Evolutionary conservation across 2,329 filamentous ascomycete genomes (phyloP), one percentile per base, ranked within the genome.

Genomic region (Stromatinia cepivora): DNA sequence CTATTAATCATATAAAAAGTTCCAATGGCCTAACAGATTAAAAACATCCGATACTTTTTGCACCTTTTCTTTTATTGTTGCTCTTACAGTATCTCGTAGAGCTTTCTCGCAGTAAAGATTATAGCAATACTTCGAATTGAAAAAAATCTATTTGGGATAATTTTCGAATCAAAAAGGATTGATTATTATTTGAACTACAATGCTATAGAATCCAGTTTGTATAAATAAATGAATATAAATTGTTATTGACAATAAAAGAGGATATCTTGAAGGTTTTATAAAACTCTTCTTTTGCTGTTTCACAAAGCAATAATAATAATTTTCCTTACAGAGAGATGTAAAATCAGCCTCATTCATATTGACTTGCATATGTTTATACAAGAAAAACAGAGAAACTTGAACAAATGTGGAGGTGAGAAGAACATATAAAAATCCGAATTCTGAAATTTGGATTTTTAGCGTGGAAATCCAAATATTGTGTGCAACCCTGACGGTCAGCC

Each of bases 1-100:
- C 52, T 54, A 54, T 9, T 54, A n/a, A 54, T 54, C n/a, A 25
- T 54, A 2, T 54, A n/a, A 54, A 54, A 54, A 54, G 22, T 54
- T n/a, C 52, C 9, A 54, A 54, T 31, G 3, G 9, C 52, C 25
- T 22, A 9, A n/a, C 25, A 10, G 6, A 54, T 54, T 25, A 54
- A 31, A 31, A 17, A 13, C 5, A 54, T 54, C n/a, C 4, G 25
- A 54, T 11, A 54, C 52, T 9, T 54, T 54, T 54, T 54, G n/a
- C 9, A 54, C 52, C 9, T 17, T 54, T 54, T 54, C 9, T n/a
- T 54, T 54, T 9, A 54, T 9, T 34, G 17, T 25, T 13, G 2
- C 15, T 34, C 6, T 9, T 10, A 54, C 4, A 54, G 22, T 31
- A 54, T 54, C 52, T 54, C 28, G 25, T 2, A 9, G 25, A 17